phyloP scores from a whole-genome alignment of 441 rosid genomes.

The Jatropha multifida region DNA sequence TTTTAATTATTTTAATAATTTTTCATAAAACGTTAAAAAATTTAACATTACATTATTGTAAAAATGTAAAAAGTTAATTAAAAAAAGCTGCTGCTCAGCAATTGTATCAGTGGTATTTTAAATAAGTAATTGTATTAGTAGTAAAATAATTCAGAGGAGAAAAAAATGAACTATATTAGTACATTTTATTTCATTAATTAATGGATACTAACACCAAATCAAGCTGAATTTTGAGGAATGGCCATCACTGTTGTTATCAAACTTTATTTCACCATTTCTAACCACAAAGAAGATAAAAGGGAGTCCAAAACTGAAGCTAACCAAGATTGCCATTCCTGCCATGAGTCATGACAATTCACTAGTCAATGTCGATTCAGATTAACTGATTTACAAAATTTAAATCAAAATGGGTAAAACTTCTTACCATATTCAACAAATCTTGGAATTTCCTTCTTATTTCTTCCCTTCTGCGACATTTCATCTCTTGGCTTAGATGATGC shows the following conservation, averaged over 20 bases:
- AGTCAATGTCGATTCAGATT: constrained; percentile 3
- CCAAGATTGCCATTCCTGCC: constrained; percentile 55
- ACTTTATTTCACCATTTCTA: constrained; percentile 46
- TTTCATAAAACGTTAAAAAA: no score
- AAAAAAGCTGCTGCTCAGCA: no score
- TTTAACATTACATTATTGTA: no score
- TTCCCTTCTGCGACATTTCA: constrained; percentile 19
- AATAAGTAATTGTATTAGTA: no score
- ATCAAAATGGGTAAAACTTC: neutral
- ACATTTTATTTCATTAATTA: no score
- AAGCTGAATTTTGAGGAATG: neutral
- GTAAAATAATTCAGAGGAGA: neutral
- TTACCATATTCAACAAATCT: constrained; percentile 47
- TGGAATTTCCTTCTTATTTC: constrained; percentile 10
- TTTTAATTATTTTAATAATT: no score
- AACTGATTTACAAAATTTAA: neutral
- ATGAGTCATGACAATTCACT: neutral
- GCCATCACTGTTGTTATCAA: constrained; percentile 20
- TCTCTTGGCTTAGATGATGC: constrained; percentile 21
- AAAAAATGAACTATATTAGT: no score
- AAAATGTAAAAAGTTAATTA: no score
- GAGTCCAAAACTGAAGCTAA: constrained; percentile 50
- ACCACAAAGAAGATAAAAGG: constrained; percentile 55
- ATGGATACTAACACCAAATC: neutral
- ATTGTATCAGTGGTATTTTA: neutral